phyloP scores from a whole-genome alignment of 1,139 yeast genomes.

The Pichia sp. region DNA sequence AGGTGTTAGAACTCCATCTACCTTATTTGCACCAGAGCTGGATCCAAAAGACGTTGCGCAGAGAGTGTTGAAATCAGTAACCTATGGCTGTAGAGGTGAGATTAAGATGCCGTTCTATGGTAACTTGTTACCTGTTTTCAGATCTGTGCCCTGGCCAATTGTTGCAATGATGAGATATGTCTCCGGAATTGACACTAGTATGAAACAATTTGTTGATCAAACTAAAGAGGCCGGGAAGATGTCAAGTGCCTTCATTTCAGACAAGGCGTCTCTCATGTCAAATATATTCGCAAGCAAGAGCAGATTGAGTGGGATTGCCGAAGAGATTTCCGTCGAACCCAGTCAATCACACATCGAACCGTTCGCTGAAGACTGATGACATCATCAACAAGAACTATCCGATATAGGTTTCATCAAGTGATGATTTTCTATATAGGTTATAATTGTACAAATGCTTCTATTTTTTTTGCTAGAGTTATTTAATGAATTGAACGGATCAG shows the following conservation, averaged over 20 bases:
- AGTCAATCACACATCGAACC: too few relatives aligned
- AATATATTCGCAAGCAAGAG: constrained; percentile 2
- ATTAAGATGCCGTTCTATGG: constrained; percentile 72
- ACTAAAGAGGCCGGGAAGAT: constrained; percentile 3
- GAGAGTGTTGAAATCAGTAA: constrained; percentile 48
- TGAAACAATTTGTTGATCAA: constrained; percentile 33
- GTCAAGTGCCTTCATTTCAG: constrained; percentile 4
- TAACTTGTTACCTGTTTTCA: constrained; percentile 58
- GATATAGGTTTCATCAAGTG: too few relatives aligned
- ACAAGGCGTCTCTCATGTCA: constrained; percentile 5
- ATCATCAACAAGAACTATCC: too few relatives aligned
- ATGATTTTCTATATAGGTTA: too few relatives aligned
- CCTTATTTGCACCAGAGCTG: constrained; percentile 72
- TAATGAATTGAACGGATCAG: too few relatives aligned
- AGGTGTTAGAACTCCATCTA: constrained; percentile 65
- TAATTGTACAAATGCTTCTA: too few relatives aligned
- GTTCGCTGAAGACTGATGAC: too few relatives aligned
- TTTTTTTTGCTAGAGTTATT: neutral
- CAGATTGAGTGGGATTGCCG: neutral
- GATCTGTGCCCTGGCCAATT: constrained; percentile 69
- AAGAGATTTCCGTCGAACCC: too few relatives aligned
- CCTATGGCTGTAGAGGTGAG: constrained; percentile 59
- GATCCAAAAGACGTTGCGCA: constrained; percentile 61
- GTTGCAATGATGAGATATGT: constrained; percentile 44
- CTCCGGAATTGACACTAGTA: constrained; percentile 60